phyloP scores from a whole-genome alignment of 768 basidiomycete species.

The Saitozyma sp. region DNA sequence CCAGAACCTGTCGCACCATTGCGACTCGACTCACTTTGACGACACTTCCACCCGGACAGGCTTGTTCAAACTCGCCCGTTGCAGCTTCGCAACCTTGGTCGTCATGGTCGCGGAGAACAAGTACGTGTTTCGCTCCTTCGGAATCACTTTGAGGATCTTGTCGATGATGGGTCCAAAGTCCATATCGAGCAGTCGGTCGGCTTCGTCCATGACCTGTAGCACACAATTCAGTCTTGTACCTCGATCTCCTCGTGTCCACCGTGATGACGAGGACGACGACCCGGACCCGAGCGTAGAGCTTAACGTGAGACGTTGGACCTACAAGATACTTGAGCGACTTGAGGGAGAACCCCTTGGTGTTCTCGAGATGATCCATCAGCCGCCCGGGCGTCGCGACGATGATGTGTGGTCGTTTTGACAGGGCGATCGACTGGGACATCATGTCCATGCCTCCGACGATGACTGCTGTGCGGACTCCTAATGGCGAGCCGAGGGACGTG shows the following conservation, averaged over 20 bases:
- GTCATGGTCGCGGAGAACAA: slow-evolving; percentile 99
- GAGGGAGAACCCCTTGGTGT: slow-evolving; percentile 94
- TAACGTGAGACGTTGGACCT: slow-evolving; percentile 43
- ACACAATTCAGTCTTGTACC: slow-evolving; percentile 2
- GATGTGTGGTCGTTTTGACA: slow-evolving; percentile 91
- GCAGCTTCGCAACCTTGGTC: slow-evolving; percentile 93
- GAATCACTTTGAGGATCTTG: slow-evolving; percentile 92
- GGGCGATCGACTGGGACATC: slow-evolving; percentile 82
- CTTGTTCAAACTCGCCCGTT: slow-evolving; percentile 86
- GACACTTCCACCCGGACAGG: slow-evolving; percentile 93
- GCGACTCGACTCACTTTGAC: slow-evolving; percentile 66
- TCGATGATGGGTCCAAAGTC: slow-evolving; percentile 95
- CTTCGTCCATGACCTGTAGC: slow-evolving; percentile 89
- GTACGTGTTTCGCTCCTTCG: slow-evolving; percentile 90
- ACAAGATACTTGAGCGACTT: slow-evolving; percentile 84
- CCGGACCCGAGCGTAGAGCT: neutral
- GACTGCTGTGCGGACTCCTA: slow-evolving; percentile 87
- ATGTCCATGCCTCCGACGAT: slow-evolving; percentile 95
- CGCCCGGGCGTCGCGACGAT: slow-evolving; percentile 94
- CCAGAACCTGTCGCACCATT: neutral
- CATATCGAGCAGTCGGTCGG: slow-evolving; percentile 91
- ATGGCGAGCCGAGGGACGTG: slow-evolving; percentile 81
- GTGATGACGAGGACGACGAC: neutral
- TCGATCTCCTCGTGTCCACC: neutral
- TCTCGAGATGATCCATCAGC: slow-evolving; percentile 88